A percentile compares a stretch with the other conserved stretches of the same genome.
phyloP scores from a whole-genome alignment of 2,329 filamentous ascomycete species.

The Berkeleyomyces basicola region DNA sequence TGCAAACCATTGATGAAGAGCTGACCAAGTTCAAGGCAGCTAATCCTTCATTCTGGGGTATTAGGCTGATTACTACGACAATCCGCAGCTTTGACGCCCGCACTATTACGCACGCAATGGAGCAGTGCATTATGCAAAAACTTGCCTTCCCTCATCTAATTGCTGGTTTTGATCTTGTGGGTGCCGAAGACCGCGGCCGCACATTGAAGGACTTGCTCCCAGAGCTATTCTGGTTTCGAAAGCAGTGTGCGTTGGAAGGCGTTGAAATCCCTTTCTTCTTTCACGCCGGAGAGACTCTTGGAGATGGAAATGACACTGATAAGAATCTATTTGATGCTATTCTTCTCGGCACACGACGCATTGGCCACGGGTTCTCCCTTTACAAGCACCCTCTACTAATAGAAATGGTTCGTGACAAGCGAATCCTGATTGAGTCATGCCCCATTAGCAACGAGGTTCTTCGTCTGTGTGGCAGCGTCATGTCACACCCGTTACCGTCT shows the following conservation, averaged over 20 bases:
- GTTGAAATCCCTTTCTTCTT: constrained; percentile 90
- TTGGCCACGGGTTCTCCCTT: constrained; percentile 76
- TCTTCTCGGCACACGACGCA: constrained; percentile 68
- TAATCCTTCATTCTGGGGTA: constrained; percentile 62
- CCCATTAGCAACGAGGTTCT: constrained; percentile 84
- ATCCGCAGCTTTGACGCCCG: constrained; percentile 48
- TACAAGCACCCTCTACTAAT: constrained; percentile 84
- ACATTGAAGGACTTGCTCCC: constrained; percentile 63
- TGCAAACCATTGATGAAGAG: constrained; percentile 61
- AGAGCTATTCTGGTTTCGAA: constrained; percentile 85
- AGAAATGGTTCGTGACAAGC: constrained; percentile 75
- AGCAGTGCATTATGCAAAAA: constrained; percentile 72
- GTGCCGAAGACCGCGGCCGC: constrained; percentile 67
- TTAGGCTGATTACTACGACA: constrained; percentile 71
- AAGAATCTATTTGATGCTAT: constrained; percentile 78
- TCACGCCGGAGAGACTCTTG: constrained; percentile 79
- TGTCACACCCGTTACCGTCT: constrained; percentile 65
- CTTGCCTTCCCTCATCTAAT: constrained; percentile 61
- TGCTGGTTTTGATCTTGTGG: constrained; percentile 78
- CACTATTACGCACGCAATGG: constrained; percentile 63
- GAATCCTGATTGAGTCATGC: constrained; percentile 77
- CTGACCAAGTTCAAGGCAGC: constrained; percentile 57
- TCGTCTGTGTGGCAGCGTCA: constrained; percentile 58
- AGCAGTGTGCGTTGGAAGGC: constrained; percentile 59
- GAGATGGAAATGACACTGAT: constrained; percentile 56